Evolutionary conservation across 768 basidiomycete genomes (phyloP), one percentile per base, ranked within the genome.

Genomic region (Kwoniella newhampshirensis): DNA sequence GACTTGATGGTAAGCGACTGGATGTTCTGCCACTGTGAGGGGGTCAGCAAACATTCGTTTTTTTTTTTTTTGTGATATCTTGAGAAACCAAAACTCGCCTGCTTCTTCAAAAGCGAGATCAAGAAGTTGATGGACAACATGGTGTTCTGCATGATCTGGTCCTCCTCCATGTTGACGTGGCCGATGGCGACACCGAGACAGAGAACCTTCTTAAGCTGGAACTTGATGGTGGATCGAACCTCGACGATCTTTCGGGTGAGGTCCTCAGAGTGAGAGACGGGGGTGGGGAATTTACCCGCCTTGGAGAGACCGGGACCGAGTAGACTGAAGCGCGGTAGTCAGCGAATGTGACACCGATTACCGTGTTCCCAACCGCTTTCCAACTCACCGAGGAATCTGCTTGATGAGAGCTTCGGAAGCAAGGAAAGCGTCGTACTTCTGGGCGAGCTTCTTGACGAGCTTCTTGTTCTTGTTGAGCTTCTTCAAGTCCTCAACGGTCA

Each of bases 381-480:
- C 26, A n/a, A 59, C 66, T 41, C 30, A 61, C 66, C 66, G 94
- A 67, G 96, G 96, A 60, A 99, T 98, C 81, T 97, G 94, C 84
- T 96, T 98, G 84, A 99, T 97, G 68, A 99, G 84, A 60, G 90
- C 81, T 79, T 99, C 96, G 57, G 96, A 98, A 32, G 94, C 85
- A 66, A 99, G 81, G 87, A 99, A 99, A 58, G 94, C 92, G 71
- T 99, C 93, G 81, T 97, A 93, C 79, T 97, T 97, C 84, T 98
- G 97, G 67, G 94, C 94, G 69, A 98, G 89, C 82, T 96, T 96
- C 84, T 98, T 99, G 76, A 98, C 96, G 62, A 99, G 89, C 82
- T 99, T 99, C 84, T 99, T 98, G 85, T 98, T 99, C 82, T 96
- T 94, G 87, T 94, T 96, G 65, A 97, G 84, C 92, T 99, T 99